Percentiles rank a stretch among this genome's conserved stretches.
Conservation (phyloP, 192 early-diverging fungal genomes). For the Linnemannia hyalina region DNA sequence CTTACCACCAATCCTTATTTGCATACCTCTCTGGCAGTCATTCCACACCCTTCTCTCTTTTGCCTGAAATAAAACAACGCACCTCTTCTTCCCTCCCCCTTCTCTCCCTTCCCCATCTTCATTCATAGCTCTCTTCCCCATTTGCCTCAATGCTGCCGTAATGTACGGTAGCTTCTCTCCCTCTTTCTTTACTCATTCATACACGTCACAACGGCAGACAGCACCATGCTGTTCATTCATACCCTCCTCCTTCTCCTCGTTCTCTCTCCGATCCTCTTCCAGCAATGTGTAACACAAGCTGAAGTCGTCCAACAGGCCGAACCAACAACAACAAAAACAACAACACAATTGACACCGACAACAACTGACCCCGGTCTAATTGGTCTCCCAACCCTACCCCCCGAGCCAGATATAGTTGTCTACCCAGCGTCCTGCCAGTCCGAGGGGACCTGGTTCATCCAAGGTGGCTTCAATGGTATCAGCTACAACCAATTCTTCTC, state of each 20-base stretch:
- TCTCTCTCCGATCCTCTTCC: background rate
- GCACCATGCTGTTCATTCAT: background rate
- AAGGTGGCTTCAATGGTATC: conserved; percentile 11
- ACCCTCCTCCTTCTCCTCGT: background rate
- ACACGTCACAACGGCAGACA: background rate
- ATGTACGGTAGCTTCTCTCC: background rate
- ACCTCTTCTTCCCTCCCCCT: background rate
- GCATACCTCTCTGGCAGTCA: too few relatives aligned
- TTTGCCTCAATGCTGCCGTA: background rate
- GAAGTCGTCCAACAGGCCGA: background rate
- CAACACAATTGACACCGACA: background rate
- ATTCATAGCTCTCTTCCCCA: background rate
- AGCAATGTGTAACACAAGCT: background rate
- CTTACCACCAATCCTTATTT: too few relatives aligned
- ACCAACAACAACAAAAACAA: background rate
- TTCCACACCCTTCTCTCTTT: too few relatives aligned
- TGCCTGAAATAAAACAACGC: too few relatives aligned
- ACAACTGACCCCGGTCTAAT: background rate
- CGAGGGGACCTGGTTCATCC: conserved; percentile 28
- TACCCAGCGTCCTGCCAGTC: conserved; percentile 10
- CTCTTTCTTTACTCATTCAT: background rate
- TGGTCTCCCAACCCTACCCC: background rate
- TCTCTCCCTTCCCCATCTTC: background rate
- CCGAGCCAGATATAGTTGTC: conserved; percentile 2
- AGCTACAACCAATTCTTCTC: conserved; percentile 1